Evolutionary conservation across 2,329 filamentous ascomycete genomes (phyloP).

Genomic region (Fusarium euwallaceae): DNA sequence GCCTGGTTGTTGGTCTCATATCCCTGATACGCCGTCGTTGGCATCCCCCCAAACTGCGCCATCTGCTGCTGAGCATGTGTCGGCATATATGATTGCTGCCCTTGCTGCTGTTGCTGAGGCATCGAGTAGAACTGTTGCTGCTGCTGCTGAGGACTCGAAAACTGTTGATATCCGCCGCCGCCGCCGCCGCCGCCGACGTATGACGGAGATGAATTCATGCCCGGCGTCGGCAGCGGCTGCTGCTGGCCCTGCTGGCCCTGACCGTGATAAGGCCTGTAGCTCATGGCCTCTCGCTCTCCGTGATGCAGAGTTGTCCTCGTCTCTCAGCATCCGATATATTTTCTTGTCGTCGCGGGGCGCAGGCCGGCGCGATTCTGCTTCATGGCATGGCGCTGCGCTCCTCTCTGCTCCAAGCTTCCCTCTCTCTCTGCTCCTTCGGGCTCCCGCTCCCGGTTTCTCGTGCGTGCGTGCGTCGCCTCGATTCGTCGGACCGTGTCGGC

Average conservation of each 20-base stretch:
- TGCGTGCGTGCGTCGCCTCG: conserved; percentile 6
- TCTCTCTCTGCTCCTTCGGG: conserved; percentile 4
- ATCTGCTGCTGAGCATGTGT: conserved; percentile 44
- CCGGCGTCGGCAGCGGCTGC: conserved; percentile 38
- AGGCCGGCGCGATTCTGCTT: conserved; percentile 47
- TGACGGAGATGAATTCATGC: conserved; percentile 38
- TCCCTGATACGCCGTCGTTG: conserved; percentile 40
- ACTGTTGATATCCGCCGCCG: conserved; percentile 43
- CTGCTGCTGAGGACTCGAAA: conserved; percentile 46
- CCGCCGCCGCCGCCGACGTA: conserved; percentile 32
- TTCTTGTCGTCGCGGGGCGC: conserved; percentile 45
- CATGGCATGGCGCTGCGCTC: conserved; percentile 34
- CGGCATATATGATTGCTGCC: conserved; percentile 42
- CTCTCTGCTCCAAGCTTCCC: too few species aligned
- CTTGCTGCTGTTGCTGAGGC: conserved; percentile 37
- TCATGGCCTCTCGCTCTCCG: conserved; percentile 50
- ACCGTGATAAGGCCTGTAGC: conserved; percentile 50
- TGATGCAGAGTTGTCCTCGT: conserved; percentile 4
- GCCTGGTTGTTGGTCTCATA: conserved; percentile 40
- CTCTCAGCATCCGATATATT: conserved; percentile 39
- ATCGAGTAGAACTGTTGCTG: conserved; percentile 45
- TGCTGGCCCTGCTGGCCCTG: conserved; percentile 47
- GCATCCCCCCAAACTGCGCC: conserved; percentile 42
- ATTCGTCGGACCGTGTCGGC: conserved; percentile 9
- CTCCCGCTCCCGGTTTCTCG: not conserved